Evolutionary conservation across 306 rosid species (phyloP).

Genomic region (Spatholobus suberectus): DNA sequence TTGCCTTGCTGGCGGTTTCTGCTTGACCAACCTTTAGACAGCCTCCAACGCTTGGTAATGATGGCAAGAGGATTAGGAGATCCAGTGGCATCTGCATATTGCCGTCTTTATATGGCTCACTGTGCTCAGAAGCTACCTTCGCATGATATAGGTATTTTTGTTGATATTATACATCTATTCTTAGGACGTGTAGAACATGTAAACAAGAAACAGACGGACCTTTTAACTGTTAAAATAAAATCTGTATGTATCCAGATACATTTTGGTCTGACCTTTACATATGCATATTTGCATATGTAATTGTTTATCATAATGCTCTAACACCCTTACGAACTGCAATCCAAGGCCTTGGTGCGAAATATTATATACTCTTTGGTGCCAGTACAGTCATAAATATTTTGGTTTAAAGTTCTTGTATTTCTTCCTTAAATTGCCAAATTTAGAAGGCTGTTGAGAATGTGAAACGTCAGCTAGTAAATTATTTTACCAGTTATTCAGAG

Average conservation of each 20-base stretch:
- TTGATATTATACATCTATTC: not conserved
- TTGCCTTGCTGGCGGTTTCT: constrained; percentile 91
- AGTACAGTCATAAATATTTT: constrained; percentile 13
- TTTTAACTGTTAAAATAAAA: constrained; percentile 18
- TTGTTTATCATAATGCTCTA: constrained; percentile 19
- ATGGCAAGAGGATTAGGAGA: constrained; percentile 92
- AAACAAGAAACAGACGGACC: not conserved
- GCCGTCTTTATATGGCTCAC: constrained; percentile 76
- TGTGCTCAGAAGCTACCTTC: constrained; percentile 80
- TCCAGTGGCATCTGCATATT: constrained; percentile 92
- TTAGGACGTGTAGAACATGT: constrained; percentile 29
- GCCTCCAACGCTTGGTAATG: constrained; percentile 76
- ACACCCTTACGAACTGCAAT: not conserved
- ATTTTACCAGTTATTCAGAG: constrained; percentile 12
- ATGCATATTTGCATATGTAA: constrained; percentile 18
- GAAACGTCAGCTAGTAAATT: not conserved
- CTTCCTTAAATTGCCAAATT: constrained; percentile 17
- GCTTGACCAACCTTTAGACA: constrained; percentile 67
- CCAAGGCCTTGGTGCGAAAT: constrained; percentile 14
- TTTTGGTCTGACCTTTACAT: constrained; percentile 15
- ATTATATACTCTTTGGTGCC: constrained; percentile 16
- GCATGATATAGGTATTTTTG: constrained; percentile 67
- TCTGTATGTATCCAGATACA: constrained; percentile 11
- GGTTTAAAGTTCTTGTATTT: constrained; percentile 19
- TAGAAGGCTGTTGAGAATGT: constrained; percentile 9